These are phyloP conservation scores for Setomelanomma holmii DNA, from an alignment of 2,329 filamentous ascomycete species.

Conservation along the genomic window DNA sequence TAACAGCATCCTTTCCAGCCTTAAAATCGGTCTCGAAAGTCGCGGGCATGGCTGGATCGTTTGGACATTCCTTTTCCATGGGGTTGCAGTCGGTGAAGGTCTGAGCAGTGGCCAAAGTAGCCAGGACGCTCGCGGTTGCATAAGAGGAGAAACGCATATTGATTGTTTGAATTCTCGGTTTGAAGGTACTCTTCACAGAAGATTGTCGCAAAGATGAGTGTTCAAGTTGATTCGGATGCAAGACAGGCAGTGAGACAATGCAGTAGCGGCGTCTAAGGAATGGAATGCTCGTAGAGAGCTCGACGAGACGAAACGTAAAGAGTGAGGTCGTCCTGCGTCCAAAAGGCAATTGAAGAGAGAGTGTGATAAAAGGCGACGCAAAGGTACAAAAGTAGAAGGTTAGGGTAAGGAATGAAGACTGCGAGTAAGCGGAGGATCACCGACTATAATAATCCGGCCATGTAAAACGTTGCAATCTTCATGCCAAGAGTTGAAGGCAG, in stretches of 20 bases:
- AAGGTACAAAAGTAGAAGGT: slow-evolving; percentile 29
- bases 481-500: slow-evolving; percentile 20
- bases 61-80: slow-evolving; percentile 52
- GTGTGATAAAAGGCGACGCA: slow-evolving; percentile 27
- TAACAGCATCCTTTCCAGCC: slow-evolving; percentile 45
- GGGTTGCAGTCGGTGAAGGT: slow-evolving; percentile 57
- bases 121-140: slow-evolving; percentile 39
- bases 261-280: slow-evolving; percentile 32
- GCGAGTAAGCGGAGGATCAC: slow-evolving; percentile 23
- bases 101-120: slow-evolving; percentile 48
- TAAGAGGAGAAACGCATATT: slow-evolving; percentile 42
- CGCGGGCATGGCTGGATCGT: slow-evolving; percentile 52
- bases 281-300: slow-evolving; percentile 34
- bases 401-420: slow-evolving; percentile 32
- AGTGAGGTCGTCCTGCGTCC: slow-evolving; percentile 43
- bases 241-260: slow-evolving; percentile 24
- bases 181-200: slow-evolving; percentile 42
- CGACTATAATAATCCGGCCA: slow-evolving; percentile 36
- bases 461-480: slow-evolving; percentile 35
- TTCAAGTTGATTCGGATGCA: slow-evolving; percentile 12
- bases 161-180: slow-evolving; percentile 3
- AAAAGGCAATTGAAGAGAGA: slow-evolving; percentile 31
- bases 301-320: slow-evolving; percentile 26
- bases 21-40: slow-evolving; percentile 55
- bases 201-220: slow-evolving; percentile 12